These are phyloP conservation scores for Ziziphus jujuba DNA, from an alignment of 306 rosid genomes.

Conservation along the genomic window DNA sequence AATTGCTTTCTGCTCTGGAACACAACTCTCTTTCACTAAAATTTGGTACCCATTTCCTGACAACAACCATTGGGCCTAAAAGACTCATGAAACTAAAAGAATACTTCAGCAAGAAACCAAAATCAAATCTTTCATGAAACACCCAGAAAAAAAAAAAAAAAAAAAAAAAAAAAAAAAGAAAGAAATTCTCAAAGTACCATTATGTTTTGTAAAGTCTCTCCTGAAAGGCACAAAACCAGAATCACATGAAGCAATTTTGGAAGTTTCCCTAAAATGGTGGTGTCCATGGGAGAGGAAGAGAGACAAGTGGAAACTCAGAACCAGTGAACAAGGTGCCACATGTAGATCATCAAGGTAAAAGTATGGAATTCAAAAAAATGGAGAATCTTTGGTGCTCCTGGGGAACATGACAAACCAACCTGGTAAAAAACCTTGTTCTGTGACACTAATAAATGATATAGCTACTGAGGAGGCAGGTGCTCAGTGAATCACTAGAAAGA, in stretches of 20 bases:
- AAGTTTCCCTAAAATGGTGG: constrained; percentile 12
- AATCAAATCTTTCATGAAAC: constrained; percentile 7
- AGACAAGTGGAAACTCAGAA: constrained; percentile 30
- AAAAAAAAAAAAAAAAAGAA: neutral
- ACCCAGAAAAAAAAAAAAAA: neutral
- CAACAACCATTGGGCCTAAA: constrained; percentile 16
- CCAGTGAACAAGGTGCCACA: constrained; percentile 11
- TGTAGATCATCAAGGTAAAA: constrained; percentile 12
- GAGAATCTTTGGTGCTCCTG: constrained; percentile 36
- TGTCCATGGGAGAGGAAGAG: constrained; percentile 8
- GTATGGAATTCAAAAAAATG: constrained; percentile 14
- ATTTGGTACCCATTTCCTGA: constrained; percentile 26
- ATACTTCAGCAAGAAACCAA: constrained; percentile 2
- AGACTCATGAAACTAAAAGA: constrained; percentile 5
- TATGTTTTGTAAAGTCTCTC: constrained; percentile 14
- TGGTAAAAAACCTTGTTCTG: constrained; percentile 25
- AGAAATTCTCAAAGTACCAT: constrained; percentile 12
- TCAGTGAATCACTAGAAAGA: neutral
- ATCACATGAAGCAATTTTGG: constrained; percentile 28
- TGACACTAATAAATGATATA: constrained; percentile 31
- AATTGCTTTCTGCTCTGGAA: constrained; percentile 25
- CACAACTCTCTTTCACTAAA: constrained; percentile 12
- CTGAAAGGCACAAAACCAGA: constrained; percentile 9
- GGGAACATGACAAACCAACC: constrained; percentile 34
- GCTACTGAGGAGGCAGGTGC: constrained; percentile 9